A percentile compares a stretch with the other conserved stretches of the same genome.
Conservation (phyloP, 2,329 filamentous ascomycete species). For the Apiospora marii region DNA sequence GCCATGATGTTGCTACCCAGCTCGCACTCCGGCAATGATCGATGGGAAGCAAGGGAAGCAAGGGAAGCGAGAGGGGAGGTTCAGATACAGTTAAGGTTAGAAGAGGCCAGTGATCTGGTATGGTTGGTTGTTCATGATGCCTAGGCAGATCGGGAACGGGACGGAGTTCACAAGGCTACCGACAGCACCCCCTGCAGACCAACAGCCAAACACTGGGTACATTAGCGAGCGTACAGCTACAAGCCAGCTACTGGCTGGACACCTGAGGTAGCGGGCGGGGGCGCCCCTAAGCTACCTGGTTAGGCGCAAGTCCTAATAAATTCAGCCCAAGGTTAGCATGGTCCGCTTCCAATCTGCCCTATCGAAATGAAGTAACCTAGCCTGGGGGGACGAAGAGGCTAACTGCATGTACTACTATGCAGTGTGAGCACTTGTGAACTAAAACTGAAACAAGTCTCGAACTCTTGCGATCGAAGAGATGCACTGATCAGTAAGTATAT, state of each 20-base stretch:
- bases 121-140: slow-evolving; percentile 12
- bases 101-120: not conserved
- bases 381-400: not conserved
- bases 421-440: slow-evolving; percentile 5
- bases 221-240: not conserved
- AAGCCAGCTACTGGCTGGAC: not conserved
- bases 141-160: slow-evolving; percentile 6
- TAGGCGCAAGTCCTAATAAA: not conserved
- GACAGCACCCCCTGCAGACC: not conserved
- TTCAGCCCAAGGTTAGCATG: slow-evolving; percentile 5
- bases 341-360: slow-evolving; percentile 6
- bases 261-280: slow-evolving; percentile 7
- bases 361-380: slow-evolving; percentile 8
- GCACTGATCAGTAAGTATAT: not conserved
- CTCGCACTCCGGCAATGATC: not conserved
- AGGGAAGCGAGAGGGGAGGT: not conserved
- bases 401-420: not conserved
- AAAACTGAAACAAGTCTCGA: slow-evolving; percentile 6
- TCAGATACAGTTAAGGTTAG: not conserved
- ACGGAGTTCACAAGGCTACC: slow-evolving; percentile 4
- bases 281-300: slow-evolving; percentile 3
- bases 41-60: not conserved
- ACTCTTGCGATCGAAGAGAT: not conserved
- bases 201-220: not conserved
- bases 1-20: slow-evolving; percentile 6